Conservation (phyloP, 2,329 filamentous ascomycete species). For the Parafenestella ontariensis region DNA sequence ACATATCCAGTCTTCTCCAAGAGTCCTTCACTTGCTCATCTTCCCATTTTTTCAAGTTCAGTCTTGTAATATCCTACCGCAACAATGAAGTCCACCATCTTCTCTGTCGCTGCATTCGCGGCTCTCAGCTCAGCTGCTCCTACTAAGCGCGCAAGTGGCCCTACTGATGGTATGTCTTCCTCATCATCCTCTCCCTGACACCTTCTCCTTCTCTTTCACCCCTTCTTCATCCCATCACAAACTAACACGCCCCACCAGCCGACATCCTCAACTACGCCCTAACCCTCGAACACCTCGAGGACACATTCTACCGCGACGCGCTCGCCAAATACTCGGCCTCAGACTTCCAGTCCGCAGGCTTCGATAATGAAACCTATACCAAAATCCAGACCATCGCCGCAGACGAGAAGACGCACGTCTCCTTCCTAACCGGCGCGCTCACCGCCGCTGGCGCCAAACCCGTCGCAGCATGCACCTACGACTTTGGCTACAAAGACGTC, state of each 20-base stretch:
- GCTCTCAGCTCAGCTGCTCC: constrained; percentile 26
- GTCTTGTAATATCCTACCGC: neutral
- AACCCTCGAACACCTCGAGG: constrained; percentile 60
- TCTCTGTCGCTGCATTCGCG: constrained; percentile 15
- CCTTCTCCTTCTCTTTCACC: neutral
- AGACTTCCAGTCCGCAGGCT: constrained; percentile 35
- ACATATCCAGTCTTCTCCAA: neutral
- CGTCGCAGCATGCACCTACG: constrained; percentile 63
- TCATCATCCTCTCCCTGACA: neutral
- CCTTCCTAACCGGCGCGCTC: constrained; percentile 59
- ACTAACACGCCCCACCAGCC: neutral
- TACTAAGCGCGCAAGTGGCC: constrained; percentile 33
- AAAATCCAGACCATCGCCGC: constrained; percentile 63
- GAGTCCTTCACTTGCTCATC: neutral
- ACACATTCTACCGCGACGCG: constrained; percentile 68
- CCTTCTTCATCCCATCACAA: neutral
- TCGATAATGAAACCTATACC: constrained; percentile 60
- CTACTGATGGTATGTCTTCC: constrained; percentile 19
- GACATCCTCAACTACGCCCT: constrained; percentile 54
- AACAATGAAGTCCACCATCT: constrained; percentile 24
- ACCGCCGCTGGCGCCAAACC: constrained; percentile 57
- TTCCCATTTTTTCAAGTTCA: neutral
- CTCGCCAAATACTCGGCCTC: constrained; percentile 61
- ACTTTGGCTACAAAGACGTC: constrained; percentile 59
- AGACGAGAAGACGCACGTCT: constrained; percentile 67